Conservation (phyloP, 2,329 filamentous ascomycete genomes). For the Didymella arachidicola region DNA sequence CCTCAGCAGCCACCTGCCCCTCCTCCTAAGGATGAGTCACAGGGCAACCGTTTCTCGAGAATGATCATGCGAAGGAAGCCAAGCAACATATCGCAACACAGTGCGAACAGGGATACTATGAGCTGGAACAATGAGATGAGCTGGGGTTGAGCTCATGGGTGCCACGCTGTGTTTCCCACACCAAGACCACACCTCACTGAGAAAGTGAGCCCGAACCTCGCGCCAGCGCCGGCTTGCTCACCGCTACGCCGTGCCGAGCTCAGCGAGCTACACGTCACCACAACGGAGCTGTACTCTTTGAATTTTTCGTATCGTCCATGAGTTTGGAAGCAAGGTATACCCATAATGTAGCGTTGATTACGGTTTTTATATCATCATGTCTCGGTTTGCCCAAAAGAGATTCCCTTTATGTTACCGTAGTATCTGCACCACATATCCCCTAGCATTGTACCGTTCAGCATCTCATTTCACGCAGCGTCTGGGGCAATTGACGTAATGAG, state of each 20-base stretch:
- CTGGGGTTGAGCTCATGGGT: conserved; percentile 39
- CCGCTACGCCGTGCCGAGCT: conserved; percentile 15
- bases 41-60: conserved; percentile 46
- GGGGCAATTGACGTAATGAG: conserved; percentile 28
- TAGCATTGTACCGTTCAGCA: conserved; percentile 6
- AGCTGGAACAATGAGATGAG: conserved; percentile 48
- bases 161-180: background rate
- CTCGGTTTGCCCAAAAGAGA: conserved; percentile 11
- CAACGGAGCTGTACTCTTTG: conserved; percentile 40
- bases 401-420: conserved; percentile 17
- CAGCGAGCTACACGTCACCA: conserved; percentile 49
- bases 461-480: conserved; percentile 15
- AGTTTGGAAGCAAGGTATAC: conserved; percentile 44
- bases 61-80: conserved; percentile 48
- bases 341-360: conserved; percentile 46
- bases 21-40: conserved; percentile 46
- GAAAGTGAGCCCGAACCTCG: conserved; percentile 53
- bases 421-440: conserved; percentile 14
- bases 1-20: conserved; percentile 46
- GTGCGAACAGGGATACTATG: conserved; percentile 40
- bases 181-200: conserved; percentile 38
- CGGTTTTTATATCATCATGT: conserved; percentile 23
- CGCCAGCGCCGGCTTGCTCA: conserved; percentile 19
- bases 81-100: conserved; percentile 50
- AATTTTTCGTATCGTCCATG: conserved; percentile 34